Evolutionary conservation across 1,139 yeast genomes (phyloP), one percentile per base, ranked within the genome.

Genomic region (Diutina pseudorugosa): DNA sequence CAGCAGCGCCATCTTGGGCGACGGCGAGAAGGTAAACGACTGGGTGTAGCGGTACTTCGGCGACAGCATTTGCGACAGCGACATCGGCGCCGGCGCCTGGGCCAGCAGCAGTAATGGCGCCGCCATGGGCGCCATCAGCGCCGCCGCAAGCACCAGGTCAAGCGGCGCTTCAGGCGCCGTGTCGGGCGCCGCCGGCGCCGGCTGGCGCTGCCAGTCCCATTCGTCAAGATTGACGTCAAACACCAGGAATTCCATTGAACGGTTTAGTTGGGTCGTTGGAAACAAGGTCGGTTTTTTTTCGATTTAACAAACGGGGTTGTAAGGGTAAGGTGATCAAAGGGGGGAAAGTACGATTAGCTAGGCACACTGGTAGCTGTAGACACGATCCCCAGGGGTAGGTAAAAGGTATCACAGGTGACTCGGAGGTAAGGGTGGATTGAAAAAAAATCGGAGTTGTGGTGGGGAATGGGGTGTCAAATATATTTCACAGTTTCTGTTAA

Each of bases 161-260:
- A 25, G n/a, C 12, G 33, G 47, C n/a, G 36, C n/a, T 30, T 30
- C 36, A n/a, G n/a, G n/a, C 36, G 11, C n/a, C 36, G 36, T 14
- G n/a, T 30, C 36, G 36, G 36, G 36, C 36, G 36, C 36, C 36
- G n/a, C n/a, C 12, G 30, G 33, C 21, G 27, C 36, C n/a, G 36
- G 49, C 18, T 40, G 12, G 20, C n/a, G 36, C 19, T 45, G 40
- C 49, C 49, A 45, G 20, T 45, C 49, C 49, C 49, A 45, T 7
- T 45, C 49, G 40, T 45, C 49, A 33, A 33, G 16, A 27, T 45
- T 45, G 36, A 16, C 21, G n/a, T 45, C 49, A 45, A 45, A 45
- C 49, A 45, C 40, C 49, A 45, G 49, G 21, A 45, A 25, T 19
- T 45, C 49, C 49, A 45, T 45, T 7, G 9, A n/a, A 33, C n/a